Evolutionary conservation across 106 monocot species (phyloP).

Genomic region (Acanthochlamys bracteata): DNA sequence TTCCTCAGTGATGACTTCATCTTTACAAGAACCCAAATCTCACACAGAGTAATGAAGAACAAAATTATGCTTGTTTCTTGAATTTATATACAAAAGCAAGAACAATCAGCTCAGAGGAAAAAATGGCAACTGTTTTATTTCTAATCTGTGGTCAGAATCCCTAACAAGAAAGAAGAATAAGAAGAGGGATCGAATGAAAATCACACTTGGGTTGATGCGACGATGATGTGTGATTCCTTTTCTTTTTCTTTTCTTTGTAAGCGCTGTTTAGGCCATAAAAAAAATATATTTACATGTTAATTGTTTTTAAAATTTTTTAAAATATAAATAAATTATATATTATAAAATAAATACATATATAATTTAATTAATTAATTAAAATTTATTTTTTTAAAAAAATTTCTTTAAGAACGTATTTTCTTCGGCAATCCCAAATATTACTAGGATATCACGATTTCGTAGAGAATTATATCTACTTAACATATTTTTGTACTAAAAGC

Average conservation of each 20-base stretch:
- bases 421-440: too few species aligned
- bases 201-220: not conserved
- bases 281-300: too few species aligned
- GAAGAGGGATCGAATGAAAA: not conserved
- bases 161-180: not conserved
- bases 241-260: not conserved
- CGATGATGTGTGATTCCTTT: not conserved
- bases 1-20: conserved; percentile 43
- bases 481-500: too few species aligned
- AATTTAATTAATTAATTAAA: too few species aligned
- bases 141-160: conserved; percentile 1
- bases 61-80: not conserved
- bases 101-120: not conserved
- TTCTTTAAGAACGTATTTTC: too few species aligned
- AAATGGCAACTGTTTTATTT: not conserved
- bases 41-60: not conserved
- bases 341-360: not conserved
- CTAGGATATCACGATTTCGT: too few species aligned
- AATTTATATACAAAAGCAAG: not conserved
- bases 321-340: not conserved
- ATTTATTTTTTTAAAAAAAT: too few species aligned
- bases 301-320: too few species aligned
- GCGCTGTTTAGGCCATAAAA: not conserved
- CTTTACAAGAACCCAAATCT: not conserved
- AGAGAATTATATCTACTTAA: too few species aligned